A percentile compares a stretch with the other conserved stretches of the same genome.
Conservation (phyloP, 177 flowering plant species). For the Vitis hybrid region DNA sequence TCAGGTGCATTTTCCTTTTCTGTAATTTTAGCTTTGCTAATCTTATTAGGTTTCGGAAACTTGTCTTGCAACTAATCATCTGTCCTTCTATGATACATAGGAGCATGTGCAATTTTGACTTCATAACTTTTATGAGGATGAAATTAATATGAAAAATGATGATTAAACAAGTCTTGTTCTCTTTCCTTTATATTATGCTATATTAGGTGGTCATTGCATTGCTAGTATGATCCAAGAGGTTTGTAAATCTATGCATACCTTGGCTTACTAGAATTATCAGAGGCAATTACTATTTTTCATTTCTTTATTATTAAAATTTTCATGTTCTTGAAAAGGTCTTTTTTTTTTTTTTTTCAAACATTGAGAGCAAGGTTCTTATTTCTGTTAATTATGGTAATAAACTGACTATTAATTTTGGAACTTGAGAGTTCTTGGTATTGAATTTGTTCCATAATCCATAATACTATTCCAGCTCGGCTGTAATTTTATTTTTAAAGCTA, state of each 20-base stretch:
- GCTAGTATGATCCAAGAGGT: not conserved
- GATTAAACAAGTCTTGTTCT: not conserved
- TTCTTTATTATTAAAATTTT: not conserved
- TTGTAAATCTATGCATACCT: not conserved
- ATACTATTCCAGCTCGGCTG: no score
- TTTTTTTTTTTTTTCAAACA: not conserved
- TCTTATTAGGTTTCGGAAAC: not conserved
- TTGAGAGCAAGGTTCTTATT: no score
- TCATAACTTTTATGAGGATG: not conserved
- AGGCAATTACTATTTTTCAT: not conserved
- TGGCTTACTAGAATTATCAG: not conserved
- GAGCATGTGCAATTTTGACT: not conserved
- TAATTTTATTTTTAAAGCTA: no score
- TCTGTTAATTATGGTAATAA: no score
- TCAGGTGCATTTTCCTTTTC: slow-evolving; percentile 16
- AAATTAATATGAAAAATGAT: not conserved
- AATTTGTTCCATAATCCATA: no score
- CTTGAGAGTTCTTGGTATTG: no score
- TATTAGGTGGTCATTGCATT: not conserved
- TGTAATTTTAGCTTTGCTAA: not conserved
- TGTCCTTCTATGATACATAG: not conserved
- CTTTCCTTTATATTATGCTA: not conserved
- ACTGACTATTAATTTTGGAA: no score
- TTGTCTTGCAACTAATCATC: not conserved
- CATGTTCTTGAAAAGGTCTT: not conserved